Percentiles rank a stretch among this genome's conserved stretches.
Conservation (phyloP, 148 eudicot genomes). For the Persicaria maculosa region DNA sequence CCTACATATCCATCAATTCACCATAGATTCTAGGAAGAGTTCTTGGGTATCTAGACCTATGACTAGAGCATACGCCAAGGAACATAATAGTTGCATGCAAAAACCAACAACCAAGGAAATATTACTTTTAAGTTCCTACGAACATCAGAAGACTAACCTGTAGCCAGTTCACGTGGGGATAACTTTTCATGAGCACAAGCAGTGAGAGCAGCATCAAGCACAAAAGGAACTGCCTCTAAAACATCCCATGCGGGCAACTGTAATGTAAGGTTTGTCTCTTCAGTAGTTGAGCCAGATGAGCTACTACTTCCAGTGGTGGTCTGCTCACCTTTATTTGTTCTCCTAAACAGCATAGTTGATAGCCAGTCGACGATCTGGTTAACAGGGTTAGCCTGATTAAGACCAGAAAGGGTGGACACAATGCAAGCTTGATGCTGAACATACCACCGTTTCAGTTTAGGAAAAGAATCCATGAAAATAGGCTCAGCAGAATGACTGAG, state of each 20-base stretch:
- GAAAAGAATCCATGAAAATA: slow-evolving; percentile 80
- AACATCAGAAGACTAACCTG: slow-evolving; percentile 63
- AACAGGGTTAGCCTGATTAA: slow-evolving; percentile 69
- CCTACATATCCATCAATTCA: no score
- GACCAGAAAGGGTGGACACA: slow-evolving; percentile 79
- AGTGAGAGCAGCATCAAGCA: slow-evolving; percentile 83
- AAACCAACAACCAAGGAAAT: background rate
- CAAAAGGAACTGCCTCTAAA: slow-evolving; percentile 93
- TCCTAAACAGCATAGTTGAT: slow-evolving; percentile 75
- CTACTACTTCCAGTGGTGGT: slow-evolving; percentile 74
- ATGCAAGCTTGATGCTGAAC: slow-evolving; percentile 86
- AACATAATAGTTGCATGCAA: background rate
- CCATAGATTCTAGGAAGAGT: background rate
- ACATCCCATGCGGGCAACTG: slow-evolving; percentile 95
- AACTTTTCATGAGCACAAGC: slow-evolving; percentile 84
- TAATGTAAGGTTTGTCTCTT: slow-evolving; percentile 55
- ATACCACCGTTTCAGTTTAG: slow-evolving; percentile 84
- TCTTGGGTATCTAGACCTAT: no score
- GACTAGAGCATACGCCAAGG: no score
- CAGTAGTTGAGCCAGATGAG: slow-evolving; percentile 57
- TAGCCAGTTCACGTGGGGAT: slow-evolving; percentile 87
- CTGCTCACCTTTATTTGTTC: slow-evolving; percentile 51
- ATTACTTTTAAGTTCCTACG: background rate
- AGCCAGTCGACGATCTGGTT: slow-evolving; percentile 80
- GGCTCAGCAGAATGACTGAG: slow-evolving; percentile 49